These are phyloP conservation scores for Citrus reticulata DNA, from an alignment of 345 rosid species.

Conservation along the genomic window DNA sequence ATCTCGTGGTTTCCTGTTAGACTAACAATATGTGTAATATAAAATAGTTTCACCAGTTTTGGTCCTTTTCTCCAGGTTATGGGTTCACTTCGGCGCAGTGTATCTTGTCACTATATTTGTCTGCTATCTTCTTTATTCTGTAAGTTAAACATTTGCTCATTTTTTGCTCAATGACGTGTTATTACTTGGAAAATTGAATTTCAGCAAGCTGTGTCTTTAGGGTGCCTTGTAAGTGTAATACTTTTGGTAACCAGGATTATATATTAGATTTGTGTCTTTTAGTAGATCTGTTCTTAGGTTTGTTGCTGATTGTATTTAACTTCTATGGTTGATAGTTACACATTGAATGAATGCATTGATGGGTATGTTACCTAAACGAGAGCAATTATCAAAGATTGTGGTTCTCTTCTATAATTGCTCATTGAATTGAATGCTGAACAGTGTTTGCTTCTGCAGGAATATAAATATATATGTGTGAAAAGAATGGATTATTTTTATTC, in stretches of 20 bases:
- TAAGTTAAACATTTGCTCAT: slow-evolving; percentile 33
- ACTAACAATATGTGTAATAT: background rate
- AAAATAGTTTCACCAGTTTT: slow-evolving; percentile 14
- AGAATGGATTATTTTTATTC: slow-evolving; percentile 74
- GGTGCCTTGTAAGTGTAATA: slow-evolving; percentile 2
- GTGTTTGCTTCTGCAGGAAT: slow-evolving; percentile 60
- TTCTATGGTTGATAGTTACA: background rate
- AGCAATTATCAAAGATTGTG: background rate
- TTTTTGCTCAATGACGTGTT: background rate
- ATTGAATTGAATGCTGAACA: slow-evolving; percentile 2
- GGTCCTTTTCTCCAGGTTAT: slow-evolving; percentile 57
- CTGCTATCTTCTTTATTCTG: slow-evolving; percentile 74
- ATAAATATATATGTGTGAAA: slow-evolving; percentile 56
- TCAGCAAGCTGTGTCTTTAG: background rate
- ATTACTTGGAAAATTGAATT: background rate
- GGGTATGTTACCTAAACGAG: slow-evolving; percentile 5
- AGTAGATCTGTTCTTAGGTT: background rate
- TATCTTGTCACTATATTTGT: slow-evolving; percentile 68
- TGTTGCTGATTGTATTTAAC: background rate
- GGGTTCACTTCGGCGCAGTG: slow-evolving; percentile 87
- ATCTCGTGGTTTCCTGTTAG: background rate
- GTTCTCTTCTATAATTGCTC: background rate
- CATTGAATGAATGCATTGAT: slow-evolving; percentile 5
- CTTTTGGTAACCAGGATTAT: background rate
- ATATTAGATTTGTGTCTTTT: background rate